Percentiles rank a stretch among this genome's conserved stretches.
These are phyloP conservation scores for Murraya paniculata DNA, from an alignment of 345 rosid genomes.

Conservation along the genomic window DNA sequence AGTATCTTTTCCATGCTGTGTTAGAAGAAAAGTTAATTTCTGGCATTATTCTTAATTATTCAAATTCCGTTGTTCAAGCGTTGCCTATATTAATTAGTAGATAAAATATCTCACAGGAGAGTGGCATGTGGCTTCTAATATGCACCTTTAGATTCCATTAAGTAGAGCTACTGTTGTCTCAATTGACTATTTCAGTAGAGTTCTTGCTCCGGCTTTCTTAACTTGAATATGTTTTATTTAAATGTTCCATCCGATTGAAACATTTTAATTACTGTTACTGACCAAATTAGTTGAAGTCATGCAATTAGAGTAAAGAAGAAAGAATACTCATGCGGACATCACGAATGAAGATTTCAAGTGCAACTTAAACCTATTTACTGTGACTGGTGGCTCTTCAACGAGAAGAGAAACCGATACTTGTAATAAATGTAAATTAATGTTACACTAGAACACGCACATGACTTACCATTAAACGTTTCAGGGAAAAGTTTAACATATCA, in stretches of 20 bases:
- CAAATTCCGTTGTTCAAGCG: neutral
- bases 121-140: neutral
- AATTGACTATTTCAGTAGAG: neutral
- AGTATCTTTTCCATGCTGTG: slow-evolving; percentile 79
- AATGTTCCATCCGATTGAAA: neutral
- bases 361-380: neutral
- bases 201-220: neutral
- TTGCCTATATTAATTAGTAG: neutral
- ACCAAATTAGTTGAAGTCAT: neutral
- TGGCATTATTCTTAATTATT: neutral
- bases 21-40: neutral
- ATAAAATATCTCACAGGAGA: neutral
- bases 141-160: neutral
- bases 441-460: neutral
- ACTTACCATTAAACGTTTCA: neutral
- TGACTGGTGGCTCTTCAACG: neutral
- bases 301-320: neutral
- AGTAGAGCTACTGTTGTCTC: neutral
- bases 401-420: neutral
- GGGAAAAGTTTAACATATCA: neutral
- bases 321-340: neutral
- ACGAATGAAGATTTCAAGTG: neutral
- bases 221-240: too few relatives aligned
- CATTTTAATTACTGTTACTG: neutral
- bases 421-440: neutral